Evolutionary conservation across 176 grass and related monocot genomes (phyloP).

Genomic region (Ananas comosus): DNA sequence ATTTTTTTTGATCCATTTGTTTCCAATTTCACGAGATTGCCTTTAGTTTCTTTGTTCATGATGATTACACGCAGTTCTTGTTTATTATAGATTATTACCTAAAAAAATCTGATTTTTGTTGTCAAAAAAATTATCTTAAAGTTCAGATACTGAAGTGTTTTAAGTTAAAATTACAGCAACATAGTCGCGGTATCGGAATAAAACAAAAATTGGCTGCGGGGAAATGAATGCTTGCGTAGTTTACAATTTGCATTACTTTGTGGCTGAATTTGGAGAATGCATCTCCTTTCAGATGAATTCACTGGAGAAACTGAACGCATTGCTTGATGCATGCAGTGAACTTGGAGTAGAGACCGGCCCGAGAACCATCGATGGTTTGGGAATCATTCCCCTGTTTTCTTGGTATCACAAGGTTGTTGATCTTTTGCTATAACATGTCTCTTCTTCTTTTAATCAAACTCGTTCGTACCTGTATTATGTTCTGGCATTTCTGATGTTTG

Average conservation of each 20-base stretch:
- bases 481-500: slow-evolving; percentile 18
- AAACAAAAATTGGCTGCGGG: neutral
- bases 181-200: too few species aligned
- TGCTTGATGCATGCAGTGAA: slow-evolving; percentile 91
- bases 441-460: too few species aligned
- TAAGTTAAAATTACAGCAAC: too few species aligned
- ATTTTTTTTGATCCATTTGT: slow-evolving; percentile 2
- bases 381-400: slow-evolving; percentile 91
- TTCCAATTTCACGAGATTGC: neutral
- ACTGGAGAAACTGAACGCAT: slow-evolving; percentile 90
- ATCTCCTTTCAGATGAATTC: slow-evolving; percentile 72
- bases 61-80: too few species aligned
- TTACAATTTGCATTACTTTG: neutral
- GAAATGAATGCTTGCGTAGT: neutral
- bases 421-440: neutral
- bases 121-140: too few species aligned
- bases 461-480: neutral
- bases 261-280: neutral
- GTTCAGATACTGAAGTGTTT: too few species aligned
- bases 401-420: slow-evolving; percentile 92
- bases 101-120: too few species aligned
- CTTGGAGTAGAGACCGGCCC: slow-evolving; percentile 84
- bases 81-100: too few species aligned
- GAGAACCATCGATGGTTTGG: slow-evolving; percentile 61
- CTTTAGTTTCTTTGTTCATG: too few species aligned